Percentiles rank a stretch among this genome's conserved stretches.
Conservation (phyloP, 495 filamentous ascomycete species). For the Glonium stellatum region DNA sequence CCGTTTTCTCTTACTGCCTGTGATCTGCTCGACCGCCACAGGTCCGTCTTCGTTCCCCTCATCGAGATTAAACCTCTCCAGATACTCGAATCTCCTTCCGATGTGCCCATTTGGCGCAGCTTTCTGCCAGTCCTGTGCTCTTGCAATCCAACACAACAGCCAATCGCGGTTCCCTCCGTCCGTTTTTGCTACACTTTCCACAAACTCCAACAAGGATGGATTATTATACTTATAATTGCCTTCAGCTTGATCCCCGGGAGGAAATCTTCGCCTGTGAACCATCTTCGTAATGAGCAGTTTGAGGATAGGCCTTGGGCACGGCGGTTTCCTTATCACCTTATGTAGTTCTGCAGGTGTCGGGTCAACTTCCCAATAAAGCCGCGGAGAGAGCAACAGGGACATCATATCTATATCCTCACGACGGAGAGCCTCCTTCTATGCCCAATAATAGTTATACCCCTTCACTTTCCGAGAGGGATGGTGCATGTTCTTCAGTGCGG, state of each 20-base stretch:
- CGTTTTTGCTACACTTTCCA: background rate
- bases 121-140: background rate
- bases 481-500: background rate
- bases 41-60: too few species aligned
- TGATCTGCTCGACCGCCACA: too few species aligned
- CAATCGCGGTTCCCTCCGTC: background rate
- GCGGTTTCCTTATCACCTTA: background rate
- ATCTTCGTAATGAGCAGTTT: background rate
- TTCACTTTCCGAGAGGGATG: background rate
- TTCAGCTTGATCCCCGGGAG: background rate
- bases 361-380: background rate
- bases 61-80: too few species aligned
- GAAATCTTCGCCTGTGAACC: background rate
- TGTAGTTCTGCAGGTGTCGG: background rate
- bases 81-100: background rate
- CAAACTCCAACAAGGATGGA: background rate
- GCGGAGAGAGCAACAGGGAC: background rate
- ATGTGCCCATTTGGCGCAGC: background rate
- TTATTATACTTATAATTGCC: too few species aligned
- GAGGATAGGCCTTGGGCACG: background rate
- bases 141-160: background rate
- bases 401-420: background rate
- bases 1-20: too few species aligned
- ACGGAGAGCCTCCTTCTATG: background rate
- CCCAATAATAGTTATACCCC: background rate